phyloP scores from a whole-genome alignment of 768 basidiomycete genomes.

The Mycena polygramma region DNA sequence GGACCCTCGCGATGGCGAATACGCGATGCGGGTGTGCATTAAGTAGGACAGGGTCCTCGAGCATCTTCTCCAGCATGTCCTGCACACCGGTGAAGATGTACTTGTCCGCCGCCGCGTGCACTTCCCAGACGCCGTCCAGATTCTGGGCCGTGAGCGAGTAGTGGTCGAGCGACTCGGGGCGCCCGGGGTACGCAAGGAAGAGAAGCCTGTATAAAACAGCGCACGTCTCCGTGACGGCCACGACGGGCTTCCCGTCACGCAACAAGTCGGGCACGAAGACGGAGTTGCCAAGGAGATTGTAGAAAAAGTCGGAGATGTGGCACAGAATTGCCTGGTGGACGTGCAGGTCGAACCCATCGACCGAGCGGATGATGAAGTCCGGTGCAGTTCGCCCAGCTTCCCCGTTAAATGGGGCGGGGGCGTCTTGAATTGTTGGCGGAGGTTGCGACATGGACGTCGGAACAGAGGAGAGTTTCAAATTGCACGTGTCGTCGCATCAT shows the following conservation, averaged over 20 bases:
- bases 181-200: constrained; percentile 11
- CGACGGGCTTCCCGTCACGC: constrained; percentile 10
- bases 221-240: neutral
- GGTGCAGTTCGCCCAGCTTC: neutral
- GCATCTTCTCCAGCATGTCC: neutral
- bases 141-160: neutral
- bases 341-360: constrained; percentile 16
- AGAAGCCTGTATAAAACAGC: constrained; percentile 14
- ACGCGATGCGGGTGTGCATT: neutral
- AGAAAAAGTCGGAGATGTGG: neutral
- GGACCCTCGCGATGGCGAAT: neutral
- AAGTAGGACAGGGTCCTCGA: neutral
- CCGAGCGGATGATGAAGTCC: constrained; percentile 13
- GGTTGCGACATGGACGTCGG: too few species aligned
- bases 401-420: constrained; percentile 1
- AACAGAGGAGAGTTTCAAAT: too few species aligned
- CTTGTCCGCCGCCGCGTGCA: constrained; percentile 15
- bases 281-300: neutral
- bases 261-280: neutral
- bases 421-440: neutral
- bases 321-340: constrained; percentile 7
- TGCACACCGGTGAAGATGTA: neutral
- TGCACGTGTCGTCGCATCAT: too few species aligned
- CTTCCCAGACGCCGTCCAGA: constrained; percentile 7
- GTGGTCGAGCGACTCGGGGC: neutral